These are phyloP conservation scores for Betula pendula DNA, from an alignment of 306 rosid species.

Conservation along the genomic window DNA sequence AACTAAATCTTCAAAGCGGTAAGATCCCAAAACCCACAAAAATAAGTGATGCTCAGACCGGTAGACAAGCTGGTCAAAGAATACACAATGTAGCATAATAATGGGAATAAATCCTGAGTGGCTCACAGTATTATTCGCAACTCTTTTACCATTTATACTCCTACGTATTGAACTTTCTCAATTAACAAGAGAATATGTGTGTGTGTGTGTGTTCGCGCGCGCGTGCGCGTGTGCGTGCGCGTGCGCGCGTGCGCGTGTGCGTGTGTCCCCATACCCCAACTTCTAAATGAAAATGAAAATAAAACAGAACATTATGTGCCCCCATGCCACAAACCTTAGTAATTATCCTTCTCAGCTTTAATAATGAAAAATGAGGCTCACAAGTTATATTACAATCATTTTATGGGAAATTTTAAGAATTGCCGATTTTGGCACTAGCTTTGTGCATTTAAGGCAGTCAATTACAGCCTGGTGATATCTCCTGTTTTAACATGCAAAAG, in stretches of 20 bases:
- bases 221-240: too few species aligned
- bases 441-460: neutral
- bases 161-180: neutral
- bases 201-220: too few species aligned
- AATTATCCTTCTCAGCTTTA: neutral
- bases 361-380: neutral
- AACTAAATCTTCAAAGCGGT: neutral
- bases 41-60: neutral
- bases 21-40: neutral
- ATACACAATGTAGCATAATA: neutral
- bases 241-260: too few species aligned
- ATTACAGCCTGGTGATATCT: neutral
- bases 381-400: neutral
- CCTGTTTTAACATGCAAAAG: neutral
- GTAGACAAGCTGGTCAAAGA: neutral
- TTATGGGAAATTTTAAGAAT: neutral
- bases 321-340: neutral
- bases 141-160: neutral
- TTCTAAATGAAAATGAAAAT: neutral
- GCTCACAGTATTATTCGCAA: neutral
- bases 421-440: neutral
- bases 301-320: neutral
- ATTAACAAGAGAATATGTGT: neutral
- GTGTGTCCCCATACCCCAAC: neutral
- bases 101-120: neutral